Evolutionary conservation across 345 rosid species (phyloP).

Genomic region (Eucalyptus shirleyi): DNA sequence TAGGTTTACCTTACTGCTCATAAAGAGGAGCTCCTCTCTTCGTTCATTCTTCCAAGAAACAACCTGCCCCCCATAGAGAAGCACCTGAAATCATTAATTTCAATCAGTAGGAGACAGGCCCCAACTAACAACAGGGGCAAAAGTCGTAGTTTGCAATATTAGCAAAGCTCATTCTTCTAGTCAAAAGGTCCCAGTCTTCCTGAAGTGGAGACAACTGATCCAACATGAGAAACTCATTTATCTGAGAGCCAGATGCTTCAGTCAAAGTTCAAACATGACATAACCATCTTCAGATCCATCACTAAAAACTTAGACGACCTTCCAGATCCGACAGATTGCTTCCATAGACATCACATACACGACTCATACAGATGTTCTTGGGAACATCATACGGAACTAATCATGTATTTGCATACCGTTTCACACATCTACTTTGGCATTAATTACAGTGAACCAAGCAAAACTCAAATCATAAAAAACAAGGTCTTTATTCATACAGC

Average conservation of each 20-base stretch:
- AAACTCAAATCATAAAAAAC: neutral
- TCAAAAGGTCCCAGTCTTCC: neutral
- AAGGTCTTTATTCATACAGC: neutral
- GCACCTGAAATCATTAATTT: constrained; percentile 51
- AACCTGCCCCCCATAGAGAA: constrained; percentile 80
- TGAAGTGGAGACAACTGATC: neutral
- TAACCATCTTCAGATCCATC: neutral
- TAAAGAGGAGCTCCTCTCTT: constrained; percentile 72
- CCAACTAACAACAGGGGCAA: neutral
- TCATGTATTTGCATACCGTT: neutral
- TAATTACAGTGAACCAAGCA: neutral
- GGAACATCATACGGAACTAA: neutral
- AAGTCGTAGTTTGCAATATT: neutral
- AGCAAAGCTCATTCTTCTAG: neutral
- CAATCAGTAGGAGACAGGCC: too few relatives aligned
- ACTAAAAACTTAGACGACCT: neutral
- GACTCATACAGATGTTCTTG: neutral
- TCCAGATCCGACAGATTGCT: neutral
- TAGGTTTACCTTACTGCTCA: constrained; percentile 68
- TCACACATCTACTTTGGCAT: neutral
- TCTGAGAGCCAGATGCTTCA: neutral
- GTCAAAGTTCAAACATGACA: neutral
- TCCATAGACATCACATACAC: neutral
- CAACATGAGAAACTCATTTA: neutral
- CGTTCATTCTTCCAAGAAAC: constrained; percentile 92